Evolutionary conservation across 2,329 filamentous ascomycete genomes (phyloP).

Genomic region (Exophiala calicioides): DNA sequence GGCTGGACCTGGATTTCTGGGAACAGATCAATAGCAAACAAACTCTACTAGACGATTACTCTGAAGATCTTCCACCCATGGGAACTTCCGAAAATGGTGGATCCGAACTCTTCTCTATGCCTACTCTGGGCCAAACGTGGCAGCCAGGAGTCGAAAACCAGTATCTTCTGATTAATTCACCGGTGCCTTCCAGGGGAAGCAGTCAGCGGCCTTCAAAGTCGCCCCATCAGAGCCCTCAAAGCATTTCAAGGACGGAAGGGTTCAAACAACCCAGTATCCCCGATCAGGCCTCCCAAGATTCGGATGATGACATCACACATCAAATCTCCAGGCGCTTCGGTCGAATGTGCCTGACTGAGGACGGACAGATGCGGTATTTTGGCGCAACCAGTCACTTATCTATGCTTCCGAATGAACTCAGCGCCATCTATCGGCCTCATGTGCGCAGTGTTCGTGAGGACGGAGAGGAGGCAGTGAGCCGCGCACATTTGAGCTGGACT

Average conservation of each 20-base stretch:
- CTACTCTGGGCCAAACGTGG: too few relatives aligned
- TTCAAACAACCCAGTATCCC: neutral
- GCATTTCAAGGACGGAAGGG: neutral
- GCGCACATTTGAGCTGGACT: constrained; percentile 43
- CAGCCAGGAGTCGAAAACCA: too few relatives aligned
- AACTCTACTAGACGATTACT: neutral
- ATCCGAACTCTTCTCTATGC: too few relatives aligned
- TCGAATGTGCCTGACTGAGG: constrained; percentile 4
- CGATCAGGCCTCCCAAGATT: neutral
- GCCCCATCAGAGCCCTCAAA: neutral
- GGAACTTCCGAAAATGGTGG: too few relatives aligned
- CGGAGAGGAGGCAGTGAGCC: constrained; percentile 44
- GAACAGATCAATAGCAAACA: neutral
- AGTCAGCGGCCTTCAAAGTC: neutral
- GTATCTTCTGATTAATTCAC: too few relatives aligned
- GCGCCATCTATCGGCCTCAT: neutral
- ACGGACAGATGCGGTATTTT: constrained; percentile 34
- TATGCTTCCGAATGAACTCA: constrained; percentile 6
- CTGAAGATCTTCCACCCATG: too few relatives aligned
- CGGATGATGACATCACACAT: constrained; percentile 1
- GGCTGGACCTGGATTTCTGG: constrained; percentile 5
- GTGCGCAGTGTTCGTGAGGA: constrained; percentile 30
- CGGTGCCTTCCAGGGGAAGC: neutral
- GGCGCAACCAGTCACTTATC: constrained; percentile 26
- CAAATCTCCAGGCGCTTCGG: constrained; percentile 6